Percentiles rank a stretch among this genome's conserved stretches.
These are phyloP conservation scores for Gypsophila paniculata DNA, from an alignment of 179 eudicot species.

Conservation along the genomic window DNA sequence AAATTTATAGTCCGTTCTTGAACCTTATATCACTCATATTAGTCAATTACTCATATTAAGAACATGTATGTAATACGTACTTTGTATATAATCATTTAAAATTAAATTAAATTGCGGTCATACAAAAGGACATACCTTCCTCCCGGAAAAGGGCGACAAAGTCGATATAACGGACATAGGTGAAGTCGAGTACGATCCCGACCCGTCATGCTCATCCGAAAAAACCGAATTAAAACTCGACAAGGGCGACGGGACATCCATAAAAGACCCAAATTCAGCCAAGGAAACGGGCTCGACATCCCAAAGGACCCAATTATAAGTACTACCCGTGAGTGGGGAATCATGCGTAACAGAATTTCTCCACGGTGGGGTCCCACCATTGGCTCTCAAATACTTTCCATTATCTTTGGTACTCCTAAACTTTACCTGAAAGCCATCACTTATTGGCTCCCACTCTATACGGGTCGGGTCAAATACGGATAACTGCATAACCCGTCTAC, in stretches of 20 bases:
- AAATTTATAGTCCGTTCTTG: too few species aligned
- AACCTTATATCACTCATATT: neutral
- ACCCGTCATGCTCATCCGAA: constrained; percentile 28
- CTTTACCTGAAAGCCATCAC: constrained; percentile 39
- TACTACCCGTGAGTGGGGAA: constrained; percentile 28
- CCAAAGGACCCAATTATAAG: constrained; percentile 34
- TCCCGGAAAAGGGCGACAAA: constrained; percentile 17
- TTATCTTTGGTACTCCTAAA: constrained; percentile 23
- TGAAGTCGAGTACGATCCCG: constrained; percentile 25
- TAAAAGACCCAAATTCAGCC: constrained; percentile 13
- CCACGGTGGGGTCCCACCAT: constrained; percentile 48
- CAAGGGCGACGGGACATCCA: neutral
- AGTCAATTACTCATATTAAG: neutral
- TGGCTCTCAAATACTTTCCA: constrained; percentile 35
- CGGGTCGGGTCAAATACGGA: constrained; percentile 30
- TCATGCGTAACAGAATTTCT: constrained; percentile 39
- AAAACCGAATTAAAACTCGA: constrained; percentile 29
- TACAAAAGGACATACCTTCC: constrained; percentile 31
- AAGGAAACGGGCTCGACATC: constrained; percentile 34
- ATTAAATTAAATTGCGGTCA: too few species aligned
- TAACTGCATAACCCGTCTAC: constrained; percentile 35
- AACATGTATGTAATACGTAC: too few species aligned
- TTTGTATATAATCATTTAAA: too few species aligned
- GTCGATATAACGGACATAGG: constrained; percentile 23
- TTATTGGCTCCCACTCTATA: constrained; percentile 35